These are phyloP conservation scores for Aspergillus baeticus DNA, from an alignment of 495 filamentous ascomycete genomes.

Conservation along the genomic window DNA sequence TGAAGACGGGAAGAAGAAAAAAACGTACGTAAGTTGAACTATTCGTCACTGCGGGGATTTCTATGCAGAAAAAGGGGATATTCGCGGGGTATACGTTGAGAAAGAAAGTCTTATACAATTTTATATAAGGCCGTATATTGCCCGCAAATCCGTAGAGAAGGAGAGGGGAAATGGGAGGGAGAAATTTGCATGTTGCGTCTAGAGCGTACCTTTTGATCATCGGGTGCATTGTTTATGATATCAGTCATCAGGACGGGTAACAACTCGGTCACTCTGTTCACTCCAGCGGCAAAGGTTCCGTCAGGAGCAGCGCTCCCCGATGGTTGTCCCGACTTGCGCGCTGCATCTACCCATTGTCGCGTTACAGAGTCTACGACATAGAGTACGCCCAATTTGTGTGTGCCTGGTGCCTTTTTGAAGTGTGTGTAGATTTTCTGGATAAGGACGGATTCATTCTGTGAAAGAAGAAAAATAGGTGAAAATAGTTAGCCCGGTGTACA, in stretches of 20 bases:
- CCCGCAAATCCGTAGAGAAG: slow-evolving; percentile 29
- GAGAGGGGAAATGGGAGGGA: slow-evolving; percentile 26
- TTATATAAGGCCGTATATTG: slow-evolving; percentile 31
- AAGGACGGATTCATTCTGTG: slow-evolving; percentile 89
- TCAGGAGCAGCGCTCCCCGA: slow-evolving; percentile 73
- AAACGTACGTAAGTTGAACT: slow-evolving; percentile 50
- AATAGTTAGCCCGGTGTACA: slow-evolving; percentile 32
- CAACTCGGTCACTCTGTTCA: slow-evolving; percentile 94
- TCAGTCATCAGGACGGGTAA: slow-evolving; percentile 94
- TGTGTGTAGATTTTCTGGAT: slow-evolving; percentile 95
- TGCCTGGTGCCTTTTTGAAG: slow-evolving; percentile 91
- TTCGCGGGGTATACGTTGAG: slow-evolving; percentile 33
- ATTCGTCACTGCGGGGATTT: slow-evolving; percentile 30
- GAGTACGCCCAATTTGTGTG: slow-evolving; percentile 97
- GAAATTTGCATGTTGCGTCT: slow-evolving; percentile 31
- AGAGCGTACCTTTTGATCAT: slow-evolving; percentile 97
- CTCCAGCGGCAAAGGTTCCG: slow-evolving; percentile 91
- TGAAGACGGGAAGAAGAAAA: no score
- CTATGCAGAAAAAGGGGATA: slow-evolving; percentile 27
- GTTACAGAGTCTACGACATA: slow-evolving; percentile 99
- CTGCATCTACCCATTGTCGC: slow-evolving; percentile 96
- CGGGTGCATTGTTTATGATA: slow-evolving; percentile 82
- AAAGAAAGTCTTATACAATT: no score
- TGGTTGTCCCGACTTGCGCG: slow-evolving; percentile 78
- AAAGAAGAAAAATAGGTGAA: slow-evolving; percentile 12